Evolutionary conservation across 192 early-diverging fungal genomes (phyloP), one percentile per base, ranked within the genome.

Genomic region (Geranomyces variabilis): DNA sequence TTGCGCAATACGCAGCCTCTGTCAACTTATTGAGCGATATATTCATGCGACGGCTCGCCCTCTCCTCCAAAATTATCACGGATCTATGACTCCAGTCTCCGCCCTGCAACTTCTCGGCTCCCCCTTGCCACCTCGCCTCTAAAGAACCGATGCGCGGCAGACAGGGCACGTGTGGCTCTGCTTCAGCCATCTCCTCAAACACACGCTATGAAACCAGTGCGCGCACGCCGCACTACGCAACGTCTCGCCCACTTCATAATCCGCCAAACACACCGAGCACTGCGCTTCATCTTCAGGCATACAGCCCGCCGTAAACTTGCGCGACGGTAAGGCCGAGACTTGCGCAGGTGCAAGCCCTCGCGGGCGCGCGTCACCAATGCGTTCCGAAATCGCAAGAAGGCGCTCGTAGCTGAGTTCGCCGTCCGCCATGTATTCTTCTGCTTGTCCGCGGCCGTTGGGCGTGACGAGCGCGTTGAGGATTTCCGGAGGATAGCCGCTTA

Each of bases 131-230:
- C 10, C n/a, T n/a, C n/a, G n/a, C n/a, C n/a, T 3, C 36, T 41
- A 41, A 7, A 41, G 5, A 3, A 41, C 36, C 3, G 36, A 41
- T 3, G 36, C 3, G 5, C 36, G 36, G 36, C 58, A 60, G 4
- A 60, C 29, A 7, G 58, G 58, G 29, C 58, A 60, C 17, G 58
- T 33, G 3, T 60, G 3, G 58, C 58, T 60, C 24, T 60, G 12
- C 31, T 60, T 60, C 5, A 60, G 31, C 58, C 58, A 60, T 34
- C 8, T 33, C 8, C 41, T 36, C 63, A 64, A 46, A 45, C 63
- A 64, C 57, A 49, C 57, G 14, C 26, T 44, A 62, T 75, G 73
- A 43, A 75, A 75, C 65, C 73, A 75, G 31, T 75, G 73, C 17
- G 44, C 57, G 49, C 73, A 75, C 17, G 66, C 56, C 24, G 65